Percentiles rank a stretch among this genome's conserved stretches.
Evolutionary conservation across 2,329 filamentous ascomycete genomes (phyloP).

Genomic region (Parastagonospora nodorum): DNA sequence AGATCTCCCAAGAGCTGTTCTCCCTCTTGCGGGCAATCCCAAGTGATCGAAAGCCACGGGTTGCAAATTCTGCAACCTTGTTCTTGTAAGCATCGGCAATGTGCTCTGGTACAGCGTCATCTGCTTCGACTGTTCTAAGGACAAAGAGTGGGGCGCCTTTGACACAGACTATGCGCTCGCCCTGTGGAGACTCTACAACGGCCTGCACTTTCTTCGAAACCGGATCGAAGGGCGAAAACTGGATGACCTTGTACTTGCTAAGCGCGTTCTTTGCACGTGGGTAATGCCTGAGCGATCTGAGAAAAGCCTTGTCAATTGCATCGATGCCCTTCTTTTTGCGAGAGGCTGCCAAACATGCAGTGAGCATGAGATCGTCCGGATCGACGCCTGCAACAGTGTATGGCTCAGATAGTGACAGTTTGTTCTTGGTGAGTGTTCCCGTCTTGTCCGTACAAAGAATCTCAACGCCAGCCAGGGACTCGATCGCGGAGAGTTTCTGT

Average conservation of each 20-base stretch:
- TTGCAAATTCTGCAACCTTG: slow-evolving; percentile 89
- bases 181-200: slow-evolving; percentile 79
- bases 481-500: slow-evolving; percentile 89
- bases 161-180: slow-evolving; percentile 84
- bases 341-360: slow-evolving; percentile 85
- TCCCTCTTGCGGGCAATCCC: slow-evolving; percentile 90
- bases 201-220: slow-evolving; percentile 93
- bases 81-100: slow-evolving; percentile 87
- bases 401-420: slow-evolving; percentile 83
- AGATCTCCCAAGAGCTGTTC: slow-evolving; percentile 82
- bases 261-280: slow-evolving; percentile 80
- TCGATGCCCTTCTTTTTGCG: slow-evolving; percentile 97
- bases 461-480: slow-evolving; percentile 89
- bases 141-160: slow-evolving; percentile 91
- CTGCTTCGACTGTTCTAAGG: slow-evolving; percentile 83
- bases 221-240: slow-evolving; percentile 88
- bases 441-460: slow-evolving; percentile 96
- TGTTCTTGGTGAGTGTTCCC: slow-evolving; percentile 92
- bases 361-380: slow-evolving; percentile 87
- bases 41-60: slow-evolving; percentile 90
- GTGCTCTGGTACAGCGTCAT: slow-evolving; percentile 76
- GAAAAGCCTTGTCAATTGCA: slow-evolving; percentile 92
- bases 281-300: slow-evolving; percentile 82
- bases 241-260: slow-evolving; percentile 80
- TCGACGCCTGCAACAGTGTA: slow-evolving; percentile 83